These are phyloP conservation scores for Macroventuria anomochaeta DNA, from an alignment of 2,329 filamentous ascomycete genomes.

Conservation along the genomic window DNA sequence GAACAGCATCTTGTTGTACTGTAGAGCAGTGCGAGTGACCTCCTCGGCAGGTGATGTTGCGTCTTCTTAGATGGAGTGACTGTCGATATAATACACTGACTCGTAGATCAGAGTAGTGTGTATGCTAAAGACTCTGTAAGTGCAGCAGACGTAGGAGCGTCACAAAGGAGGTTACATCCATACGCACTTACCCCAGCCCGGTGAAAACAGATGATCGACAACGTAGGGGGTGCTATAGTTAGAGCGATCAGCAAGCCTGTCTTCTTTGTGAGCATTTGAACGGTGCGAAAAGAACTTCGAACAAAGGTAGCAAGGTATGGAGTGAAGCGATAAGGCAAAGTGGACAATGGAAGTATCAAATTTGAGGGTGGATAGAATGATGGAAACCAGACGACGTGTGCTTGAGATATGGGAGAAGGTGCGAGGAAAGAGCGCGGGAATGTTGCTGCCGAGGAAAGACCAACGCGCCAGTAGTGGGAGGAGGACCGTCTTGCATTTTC, in stretches of 20 bases:
- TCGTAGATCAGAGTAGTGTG: background rate
- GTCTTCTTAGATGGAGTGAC: too few relatives aligned
- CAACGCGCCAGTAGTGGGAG: background rate
- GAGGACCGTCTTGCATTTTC: background rate
- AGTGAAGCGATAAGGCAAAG: background rate
- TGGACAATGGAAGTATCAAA: background rate
- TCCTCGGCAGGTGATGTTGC: too few relatives aligned
- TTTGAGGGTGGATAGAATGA: too few relatives aligned
- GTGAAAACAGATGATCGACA: background rate
- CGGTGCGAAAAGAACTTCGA: too few relatives aligned
- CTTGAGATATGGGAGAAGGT: too few relatives aligned
- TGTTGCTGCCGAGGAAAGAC: too few relatives aligned
- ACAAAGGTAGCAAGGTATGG: background rate
- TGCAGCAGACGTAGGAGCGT: background rate
- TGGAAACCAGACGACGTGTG: too few relatives aligned
- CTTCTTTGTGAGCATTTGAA: background rate
- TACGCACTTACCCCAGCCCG: background rate
- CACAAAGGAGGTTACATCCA: background rate
- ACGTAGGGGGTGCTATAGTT: background rate
- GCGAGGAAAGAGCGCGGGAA: too few relatives aligned
- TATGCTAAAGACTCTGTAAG: background rate
- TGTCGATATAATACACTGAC: background rate
- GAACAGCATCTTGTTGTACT: background rate
- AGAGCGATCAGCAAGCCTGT: background rate
- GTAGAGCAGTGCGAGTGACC: background rate